Percentiles rank a stretch among this genome's conserved stretches.
Evolutionary conservation across 306 rosid species (phyloP).

Genomic region (Casuarina cunninghamiana): DNA sequence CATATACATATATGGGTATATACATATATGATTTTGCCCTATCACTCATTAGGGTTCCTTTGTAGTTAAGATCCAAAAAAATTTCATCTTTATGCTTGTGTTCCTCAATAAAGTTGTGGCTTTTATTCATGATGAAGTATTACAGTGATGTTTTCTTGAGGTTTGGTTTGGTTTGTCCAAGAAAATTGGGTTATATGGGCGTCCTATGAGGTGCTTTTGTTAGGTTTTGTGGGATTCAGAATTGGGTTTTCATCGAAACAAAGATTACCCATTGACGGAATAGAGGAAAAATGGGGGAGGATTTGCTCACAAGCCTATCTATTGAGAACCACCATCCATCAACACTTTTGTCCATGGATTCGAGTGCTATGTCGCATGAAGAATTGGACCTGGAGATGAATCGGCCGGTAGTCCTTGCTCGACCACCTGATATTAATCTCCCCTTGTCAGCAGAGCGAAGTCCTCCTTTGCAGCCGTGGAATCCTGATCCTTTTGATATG

Average conservation of each 20-base stretch:
- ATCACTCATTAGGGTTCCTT: background rate
- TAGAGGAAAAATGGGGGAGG: slow-evolving; percentile 35
- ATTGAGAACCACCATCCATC: slow-evolving; percentile 46
- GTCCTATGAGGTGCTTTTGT: background rate
- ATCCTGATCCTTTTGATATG: slow-evolving; percentile 32
- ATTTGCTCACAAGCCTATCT: slow-evolving; percentile 35
- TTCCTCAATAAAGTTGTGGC: background rate
- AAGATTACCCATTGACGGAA: background rate
- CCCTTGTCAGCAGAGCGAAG: slow-evolving; percentile 34
- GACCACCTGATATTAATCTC: slow-evolving; percentile 43
- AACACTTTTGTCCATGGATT: slow-evolving; percentile 40
- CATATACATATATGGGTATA: background rate
- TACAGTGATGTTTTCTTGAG: background rate
- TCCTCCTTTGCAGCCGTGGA: slow-evolving; percentile 35
- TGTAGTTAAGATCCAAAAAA: background rate
- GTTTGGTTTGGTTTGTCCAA: background rate
- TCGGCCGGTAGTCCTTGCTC: slow-evolving; percentile 24
- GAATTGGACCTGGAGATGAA: slow-evolving; percentile 34
- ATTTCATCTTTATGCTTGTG: background rate
- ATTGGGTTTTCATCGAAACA: background rate
- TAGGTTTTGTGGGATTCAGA: slow-evolving; percentile 1
- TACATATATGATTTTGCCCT: background rate
- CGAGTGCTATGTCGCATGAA: slow-evolving; percentile 37
- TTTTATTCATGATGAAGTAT: background rate
- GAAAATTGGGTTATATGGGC: background rate